These are phyloP conservation scores for Platanthera guangdongensis DNA, from an alignment of 106 monocot species.

Conservation along the genomic window DNA sequence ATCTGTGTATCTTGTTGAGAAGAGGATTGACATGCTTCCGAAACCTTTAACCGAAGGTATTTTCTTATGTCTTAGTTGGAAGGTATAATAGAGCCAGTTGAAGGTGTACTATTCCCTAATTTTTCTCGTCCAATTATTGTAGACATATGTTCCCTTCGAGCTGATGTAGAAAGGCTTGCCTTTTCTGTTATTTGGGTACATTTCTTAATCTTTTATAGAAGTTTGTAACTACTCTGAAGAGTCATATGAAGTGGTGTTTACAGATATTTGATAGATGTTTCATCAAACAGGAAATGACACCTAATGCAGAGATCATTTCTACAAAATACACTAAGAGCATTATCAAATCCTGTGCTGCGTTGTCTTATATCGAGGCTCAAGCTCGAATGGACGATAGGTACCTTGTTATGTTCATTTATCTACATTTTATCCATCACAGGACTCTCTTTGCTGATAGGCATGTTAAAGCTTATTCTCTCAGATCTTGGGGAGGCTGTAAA, in stretches of 20 bases:
- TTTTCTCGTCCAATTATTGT: conserved; percentile 14
- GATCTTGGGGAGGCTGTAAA: neutral
- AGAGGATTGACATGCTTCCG: conserved; percentile 97
- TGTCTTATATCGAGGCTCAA: conserved; percentile 99
- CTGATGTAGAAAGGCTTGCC: conserved; percentile 92
- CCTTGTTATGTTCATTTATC: neutral
- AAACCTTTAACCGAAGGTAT: conserved; percentile 98
- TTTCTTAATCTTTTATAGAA: neutral
- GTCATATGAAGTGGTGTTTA: neutral
- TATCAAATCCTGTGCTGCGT: conserved; percentile 96
- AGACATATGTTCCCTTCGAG: conserved; percentile 96
- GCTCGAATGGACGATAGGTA: conserved; percentile 99
- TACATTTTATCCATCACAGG: neutral
- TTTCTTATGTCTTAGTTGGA: neutral
- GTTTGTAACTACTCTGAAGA: neutral
- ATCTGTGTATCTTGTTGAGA: conserved; percentile 98
- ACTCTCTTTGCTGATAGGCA: neutral
- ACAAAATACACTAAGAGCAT: conserved; percentile 95
- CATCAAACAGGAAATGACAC: conserved; percentile 81
- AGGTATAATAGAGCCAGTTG: neutral
- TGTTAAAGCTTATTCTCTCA: neutral
- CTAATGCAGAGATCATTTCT: conserved; percentile 74
- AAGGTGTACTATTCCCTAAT: neutral
- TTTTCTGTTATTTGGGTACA: conserved; percentile 97
- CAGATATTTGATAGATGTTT: conserved; percentile 6